phyloP scores from a whole-genome alignment of 495 filamentous ascomycete species.

The Xylaria grammica region DNA sequence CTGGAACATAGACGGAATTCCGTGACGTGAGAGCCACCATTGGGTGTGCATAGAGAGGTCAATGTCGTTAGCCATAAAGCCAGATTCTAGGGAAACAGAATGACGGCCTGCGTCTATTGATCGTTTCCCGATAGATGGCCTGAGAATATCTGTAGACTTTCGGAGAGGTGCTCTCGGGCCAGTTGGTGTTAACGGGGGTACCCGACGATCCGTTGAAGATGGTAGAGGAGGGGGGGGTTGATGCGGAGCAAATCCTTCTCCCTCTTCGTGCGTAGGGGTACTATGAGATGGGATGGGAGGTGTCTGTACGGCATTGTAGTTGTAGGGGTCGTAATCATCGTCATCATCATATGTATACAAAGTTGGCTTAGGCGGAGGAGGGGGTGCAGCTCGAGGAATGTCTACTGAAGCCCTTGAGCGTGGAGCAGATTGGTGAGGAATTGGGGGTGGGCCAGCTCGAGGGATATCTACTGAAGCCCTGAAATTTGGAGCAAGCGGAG shows the following conservation, averaged over 20 bases:
- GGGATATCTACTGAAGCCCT: conserved; percentile 69
- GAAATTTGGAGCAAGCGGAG: conserved; percentile 56
- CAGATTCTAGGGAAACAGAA: conserved; percentile 69
- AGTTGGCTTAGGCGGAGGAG: conserved; percentile 59
- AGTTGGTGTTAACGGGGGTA: conserved; percentile 54
- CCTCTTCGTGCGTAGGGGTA: conserved; percentile 33
- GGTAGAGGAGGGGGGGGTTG: conserved; percentile 56
- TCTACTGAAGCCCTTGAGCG: conserved; percentile 61
- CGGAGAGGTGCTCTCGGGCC: conserved; percentile 55
- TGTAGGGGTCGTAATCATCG: conserved; percentile 78
- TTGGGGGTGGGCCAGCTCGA: conserved; percentile 67
- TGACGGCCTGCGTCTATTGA: conserved; percentile 70
- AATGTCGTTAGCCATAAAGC: conserved; percentile 84
- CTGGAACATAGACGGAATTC: conserved; percentile 79
- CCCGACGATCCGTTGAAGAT: conserved; percentile 43
- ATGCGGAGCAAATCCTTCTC: conserved; percentile 50
- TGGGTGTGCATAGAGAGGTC: conserved; percentile 72
- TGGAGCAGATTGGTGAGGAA: conserved; percentile 62
- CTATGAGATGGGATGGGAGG: conserved; percentile 30
- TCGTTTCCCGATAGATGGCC: conserved; percentile 59
- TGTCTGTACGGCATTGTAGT: conserved; percentile 55
- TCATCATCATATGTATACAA: conserved; percentile 62
- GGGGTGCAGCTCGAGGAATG: conserved; percentile 70
- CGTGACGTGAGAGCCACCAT: conserved; percentile 84
- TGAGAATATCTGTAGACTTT: conserved; percentile 72